phyloP scores from a whole-genome alignment of 2,329 filamentous ascomycete species.

The Canariomyces notabilis region DNA sequence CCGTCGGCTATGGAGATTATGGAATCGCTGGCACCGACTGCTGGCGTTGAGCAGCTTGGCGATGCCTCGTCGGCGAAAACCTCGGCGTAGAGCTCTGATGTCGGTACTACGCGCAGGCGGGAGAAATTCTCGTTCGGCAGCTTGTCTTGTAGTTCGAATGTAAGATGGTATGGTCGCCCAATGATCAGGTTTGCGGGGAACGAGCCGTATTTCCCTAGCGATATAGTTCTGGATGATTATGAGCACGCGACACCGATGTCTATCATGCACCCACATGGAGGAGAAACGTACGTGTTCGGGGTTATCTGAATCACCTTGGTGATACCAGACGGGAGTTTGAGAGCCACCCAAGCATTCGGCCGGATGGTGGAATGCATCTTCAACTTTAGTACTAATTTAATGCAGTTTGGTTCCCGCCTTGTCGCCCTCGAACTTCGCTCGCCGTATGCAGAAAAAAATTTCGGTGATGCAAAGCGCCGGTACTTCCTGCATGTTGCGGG shows the following conservation, averaged over 20 bases:
- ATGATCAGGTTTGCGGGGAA: constrained; percentile 88
- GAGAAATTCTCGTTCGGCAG: constrained; percentile 59
- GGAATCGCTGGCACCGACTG: constrained; percentile 38
- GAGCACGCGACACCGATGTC: not conserved
- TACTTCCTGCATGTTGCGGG: constrained; percentile 6
- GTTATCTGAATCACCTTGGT: constrained; percentile 52
- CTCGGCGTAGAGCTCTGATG: constrained; percentile 78
- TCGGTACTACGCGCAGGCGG: constrained; percentile 70
- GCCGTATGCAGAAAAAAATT: no score
- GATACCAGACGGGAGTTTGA: constrained; percentile 55
- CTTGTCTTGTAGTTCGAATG: constrained; percentile 80
- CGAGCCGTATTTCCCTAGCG: constrained; percentile 85
- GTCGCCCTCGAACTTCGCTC: no score
- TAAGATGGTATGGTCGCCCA: constrained; percentile 85
- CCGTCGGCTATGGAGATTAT: constrained; percentile 37
- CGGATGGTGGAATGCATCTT: constrained; percentile 44
- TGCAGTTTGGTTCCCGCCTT: no score
- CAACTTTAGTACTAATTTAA: not conserved
- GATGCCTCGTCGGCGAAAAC: constrained; percentile 48
- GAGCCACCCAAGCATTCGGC: constrained; percentile 55
- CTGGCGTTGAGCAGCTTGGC: constrained; percentile 29
- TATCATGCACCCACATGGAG: constrained; percentile 8
- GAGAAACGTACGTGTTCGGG: constrained; percentile 52
- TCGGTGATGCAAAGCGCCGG: not conserved
- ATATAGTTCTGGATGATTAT: constrained; percentile 61